Conservation (phyloP, 192 early-diverging fungal species). For the Blastocladiella britannica region DNA sequence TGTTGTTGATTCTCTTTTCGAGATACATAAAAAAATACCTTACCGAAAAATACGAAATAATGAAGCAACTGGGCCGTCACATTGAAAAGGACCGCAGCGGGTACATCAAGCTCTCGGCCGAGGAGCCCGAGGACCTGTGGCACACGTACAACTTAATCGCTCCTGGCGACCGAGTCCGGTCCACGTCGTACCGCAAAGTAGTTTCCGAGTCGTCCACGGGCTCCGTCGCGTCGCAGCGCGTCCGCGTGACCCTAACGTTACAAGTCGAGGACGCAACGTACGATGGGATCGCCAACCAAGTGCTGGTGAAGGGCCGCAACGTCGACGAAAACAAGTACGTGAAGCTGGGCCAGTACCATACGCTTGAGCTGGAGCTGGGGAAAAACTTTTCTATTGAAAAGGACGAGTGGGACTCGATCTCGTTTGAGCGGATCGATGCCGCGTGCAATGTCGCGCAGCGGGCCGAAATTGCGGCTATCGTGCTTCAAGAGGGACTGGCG, state of each 20-base stretch:
- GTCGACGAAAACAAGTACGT: slow-evolving; percentile 72
- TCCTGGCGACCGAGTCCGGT: slow-evolving; percentile 65
- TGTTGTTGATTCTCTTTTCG: too few relatives aligned
- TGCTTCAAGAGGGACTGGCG: slow-evolving; percentile 74
- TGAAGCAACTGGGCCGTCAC: slow-evolving; percentile 24
- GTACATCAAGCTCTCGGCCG: slow-evolving; percentile 56
- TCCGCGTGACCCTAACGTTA: slow-evolving; percentile 64
- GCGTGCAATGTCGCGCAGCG: slow-evolving; percentile 73
- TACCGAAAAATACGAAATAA: background rate
- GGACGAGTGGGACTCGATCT: slow-evolving; percentile 80
- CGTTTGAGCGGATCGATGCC: slow-evolving; percentile 66
- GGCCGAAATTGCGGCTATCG: slow-evolving; percentile 81
- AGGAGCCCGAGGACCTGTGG: slow-evolving; percentile 97
- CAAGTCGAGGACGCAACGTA: slow-evolving; percentile 70
- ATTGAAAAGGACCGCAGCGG: slow-evolving; percentile 52
- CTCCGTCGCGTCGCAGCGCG: slow-evolving; percentile 58
- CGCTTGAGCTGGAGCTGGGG: slow-evolving; percentile 78
- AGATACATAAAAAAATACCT: too few relatives aligned
- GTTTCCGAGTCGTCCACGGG: slow-evolving; percentile 75
- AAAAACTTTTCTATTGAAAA: slow-evolving; percentile 73
- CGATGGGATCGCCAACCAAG: slow-evolving; percentile 61
- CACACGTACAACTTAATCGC: slow-evolving; percentile 76
- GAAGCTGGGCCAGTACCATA: slow-evolving; percentile 85
- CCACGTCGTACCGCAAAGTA: slow-evolving; percentile 71
- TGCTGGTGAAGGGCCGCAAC: slow-evolving; percentile 77